Conservation (phyloP, 1,284 basidiomycete genomes). For the Boletus hoseneyae region DNA sequence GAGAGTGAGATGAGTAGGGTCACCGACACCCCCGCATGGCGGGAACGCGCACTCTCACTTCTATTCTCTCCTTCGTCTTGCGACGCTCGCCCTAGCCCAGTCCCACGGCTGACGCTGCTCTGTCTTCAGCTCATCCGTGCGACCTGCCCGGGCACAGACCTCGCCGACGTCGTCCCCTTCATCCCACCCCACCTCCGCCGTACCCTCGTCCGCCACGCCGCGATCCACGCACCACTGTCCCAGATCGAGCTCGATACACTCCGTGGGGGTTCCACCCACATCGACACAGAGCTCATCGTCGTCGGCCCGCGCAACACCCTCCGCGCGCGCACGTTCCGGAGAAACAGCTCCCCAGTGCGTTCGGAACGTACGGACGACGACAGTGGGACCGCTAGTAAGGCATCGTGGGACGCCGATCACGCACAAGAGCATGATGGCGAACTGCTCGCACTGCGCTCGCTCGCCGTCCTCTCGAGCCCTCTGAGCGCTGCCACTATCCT, state of each 20-base stretch:
- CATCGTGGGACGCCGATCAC: slow-evolving; percentile 28
- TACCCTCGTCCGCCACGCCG: slow-evolving; percentile 51
- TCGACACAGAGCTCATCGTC: slow-evolving; percentile 59
- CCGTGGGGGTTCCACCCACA: slow-evolving; percentile 46
- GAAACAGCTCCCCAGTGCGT: neutral
- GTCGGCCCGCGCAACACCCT: slow-evolving; percentile 51
- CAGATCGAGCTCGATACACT: slow-evolving; percentile 46
- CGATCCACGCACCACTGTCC: slow-evolving; percentile 53
- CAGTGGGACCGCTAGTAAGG: neutral
- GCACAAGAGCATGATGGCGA: slow-evolving; percentile 21
- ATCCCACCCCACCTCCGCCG: slow-evolving; percentile 57
- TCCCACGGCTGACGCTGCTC: slow-evolving; percentile 47
- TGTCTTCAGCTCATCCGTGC: slow-evolving; percentile 39
- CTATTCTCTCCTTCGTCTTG: slow-evolving; percentile 35
- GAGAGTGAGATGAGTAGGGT: slow-evolving; percentile 16
- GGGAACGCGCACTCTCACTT: slow-evolving; percentile 49
- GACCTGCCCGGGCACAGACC: slow-evolving; percentile 24
- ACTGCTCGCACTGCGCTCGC: slow-evolving; percentile 35
- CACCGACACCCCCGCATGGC: slow-evolving; percentile 41
- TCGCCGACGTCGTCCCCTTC: slow-evolving; percentile 44
- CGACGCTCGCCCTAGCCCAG: slow-evolving; percentile 3
- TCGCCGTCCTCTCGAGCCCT: slow-evolving; percentile 38
- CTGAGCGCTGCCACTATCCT: slow-evolving; percentile 39
- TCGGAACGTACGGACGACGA: neutral
- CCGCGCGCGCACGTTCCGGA: slow-evolving; percentile 41